Base-by-base conservation (phyloP, 139 green algal species). In the Haematococcus sp. region DNA sequence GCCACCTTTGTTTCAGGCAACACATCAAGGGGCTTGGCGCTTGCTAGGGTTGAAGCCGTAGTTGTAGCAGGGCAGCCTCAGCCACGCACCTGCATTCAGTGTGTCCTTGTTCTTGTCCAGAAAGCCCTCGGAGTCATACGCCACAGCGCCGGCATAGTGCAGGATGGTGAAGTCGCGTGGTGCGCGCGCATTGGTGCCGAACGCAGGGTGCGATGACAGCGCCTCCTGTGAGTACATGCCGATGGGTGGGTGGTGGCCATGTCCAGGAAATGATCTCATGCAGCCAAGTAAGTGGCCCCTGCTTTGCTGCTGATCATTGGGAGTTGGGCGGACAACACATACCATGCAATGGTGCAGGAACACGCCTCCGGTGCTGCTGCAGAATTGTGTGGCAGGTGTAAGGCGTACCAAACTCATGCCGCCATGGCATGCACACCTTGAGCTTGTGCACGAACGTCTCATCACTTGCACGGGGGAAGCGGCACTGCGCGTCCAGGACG, bases 401-500 rank as follows among this genome's bases (percentile, higher is more conserved):
- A n/a, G n/a, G n/a, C n/a, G n/a, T n/a, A n/a, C n/a, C n/a, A n/a
- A n/a, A n/a, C n/a, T 60, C 9, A 3, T 60, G 52, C 52, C 5
- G 11, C 11, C 11, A 60, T 27, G 19, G 52, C 52, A 60, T 60
- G 52, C 59, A 63, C 54, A 74, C 70, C 58, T 68, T 69, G 16
- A 87, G 77, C 32, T 67, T 81, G 7, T 75, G 23, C 55, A 79
- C 60, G 44, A 89, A 86, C 13, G 86, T 85, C 63, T 89, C 78
- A 67, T 93, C 85, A 3, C 88, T 97, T 15, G 92, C 91, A 17
- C 89, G 88, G 3, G 93, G 89, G 73, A 95, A 88, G 34, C 87
- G 76, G 79, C 92, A 97, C 73, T 93, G 88, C 68, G 95, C 91
- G 83, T 99, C 95, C 54, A 99, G 87, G 3, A 98, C 79, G 11